Evolutionary conservation across 148 eudicot genomes (phyloP).

Genomic region (Beta vulgaris): DNA sequence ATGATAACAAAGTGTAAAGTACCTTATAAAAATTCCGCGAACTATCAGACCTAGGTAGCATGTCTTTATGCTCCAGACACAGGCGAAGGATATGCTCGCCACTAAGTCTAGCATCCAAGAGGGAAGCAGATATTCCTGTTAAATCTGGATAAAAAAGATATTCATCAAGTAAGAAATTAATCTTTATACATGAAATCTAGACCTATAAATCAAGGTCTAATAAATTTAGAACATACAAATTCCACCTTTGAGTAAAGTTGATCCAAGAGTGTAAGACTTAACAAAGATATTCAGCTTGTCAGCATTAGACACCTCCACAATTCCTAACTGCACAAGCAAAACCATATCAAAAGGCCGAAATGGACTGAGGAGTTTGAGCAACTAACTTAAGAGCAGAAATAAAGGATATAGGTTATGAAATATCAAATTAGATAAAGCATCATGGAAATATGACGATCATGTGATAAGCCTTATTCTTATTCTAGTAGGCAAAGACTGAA

Average conservation of each 20-base stretch:
- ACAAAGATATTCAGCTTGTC: slow-evolving; percentile 52
- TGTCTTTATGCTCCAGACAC: slow-evolving; percentile 71
- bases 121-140: slow-evolving; percentile 49
- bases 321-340: slow-evolving; percentile 51
- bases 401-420: background rate
- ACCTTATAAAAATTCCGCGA: slow-evolving; percentile 86
- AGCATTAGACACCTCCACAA: slow-evolving; percentile 54
- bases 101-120: slow-evolving; percentile 58
- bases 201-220: background rate
- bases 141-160: slow-evolving; percentile 46
- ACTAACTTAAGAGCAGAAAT: background rate
- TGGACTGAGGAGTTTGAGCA: background rate
- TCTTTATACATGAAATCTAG: background rate
- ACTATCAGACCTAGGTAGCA: slow-evolving; percentile 32
- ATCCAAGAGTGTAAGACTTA: slow-evolving; percentile 67
- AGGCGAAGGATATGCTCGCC: slow-evolving; percentile 81
- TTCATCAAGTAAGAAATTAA: background rate
- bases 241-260: slow-evolving; percentile 55
- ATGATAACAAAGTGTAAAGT: slow-evolving; percentile 4
- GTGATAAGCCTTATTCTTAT: background rate
- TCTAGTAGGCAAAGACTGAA: background rate
- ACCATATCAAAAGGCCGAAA: slow-evolving; percentile 12
- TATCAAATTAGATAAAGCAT: background rate
- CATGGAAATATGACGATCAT: background rate
- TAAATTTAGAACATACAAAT: background rate